A percentile compares a stretch with the other conserved stretches of the same genome.
phyloP scores from a whole-genome alignment of 2,329 filamentous ascomycete genomes.

The Sarocladium strictum region DNA sequence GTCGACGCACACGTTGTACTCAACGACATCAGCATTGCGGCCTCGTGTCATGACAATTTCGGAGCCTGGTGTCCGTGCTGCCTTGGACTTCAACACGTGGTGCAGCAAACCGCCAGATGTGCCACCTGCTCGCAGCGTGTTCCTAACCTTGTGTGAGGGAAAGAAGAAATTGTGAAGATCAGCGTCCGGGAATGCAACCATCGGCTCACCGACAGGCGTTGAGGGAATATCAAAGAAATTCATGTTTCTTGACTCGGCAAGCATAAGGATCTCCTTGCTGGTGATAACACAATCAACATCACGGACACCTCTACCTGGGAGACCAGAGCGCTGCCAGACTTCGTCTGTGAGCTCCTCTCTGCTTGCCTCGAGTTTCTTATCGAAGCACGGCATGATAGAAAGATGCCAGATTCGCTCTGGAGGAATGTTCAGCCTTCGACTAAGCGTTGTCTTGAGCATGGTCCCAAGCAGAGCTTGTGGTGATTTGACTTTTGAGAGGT shows the following conservation, averaged over 20 bases:
- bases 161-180: constrained; percentile 70
- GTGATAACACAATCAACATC: constrained; percentile 99
- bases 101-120: constrained; percentile 86
- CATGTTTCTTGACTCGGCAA: constrained; percentile 74
- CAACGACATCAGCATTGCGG: constrained; percentile 84
- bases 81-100: constrained; percentile 73
- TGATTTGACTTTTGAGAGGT: constrained; percentile 86
- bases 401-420: constrained; percentile 88
- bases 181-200: constrained; percentile 61
- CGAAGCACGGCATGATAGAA: constrained; percentile 96
- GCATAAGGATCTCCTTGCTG: constrained; percentile 85
- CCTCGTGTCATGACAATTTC: constrained; percentile 66
- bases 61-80: constrained; percentile 65
- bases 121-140: constrained; percentile 54
- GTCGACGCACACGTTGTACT: constrained; percentile 63
- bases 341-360: constrained; percentile 83
- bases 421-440: constrained; percentile 62
- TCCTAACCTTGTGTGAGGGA: constrained; percentile 34
- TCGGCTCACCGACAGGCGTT: constrained; percentile 22
- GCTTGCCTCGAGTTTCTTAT: constrained; percentile 97
- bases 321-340: constrained; percentile 56
- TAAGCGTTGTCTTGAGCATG: constrained; percentile 79
- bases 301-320: constrained; percentile 54
- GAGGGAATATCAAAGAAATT: constrained; percentile 69
- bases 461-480: constrained; percentile 90